These are phyloP conservation scores for Colletotrichum scovillei DNA, from an alignment of 2,329 filamentous ascomycete species.

Conservation along the genomic window DNA sequence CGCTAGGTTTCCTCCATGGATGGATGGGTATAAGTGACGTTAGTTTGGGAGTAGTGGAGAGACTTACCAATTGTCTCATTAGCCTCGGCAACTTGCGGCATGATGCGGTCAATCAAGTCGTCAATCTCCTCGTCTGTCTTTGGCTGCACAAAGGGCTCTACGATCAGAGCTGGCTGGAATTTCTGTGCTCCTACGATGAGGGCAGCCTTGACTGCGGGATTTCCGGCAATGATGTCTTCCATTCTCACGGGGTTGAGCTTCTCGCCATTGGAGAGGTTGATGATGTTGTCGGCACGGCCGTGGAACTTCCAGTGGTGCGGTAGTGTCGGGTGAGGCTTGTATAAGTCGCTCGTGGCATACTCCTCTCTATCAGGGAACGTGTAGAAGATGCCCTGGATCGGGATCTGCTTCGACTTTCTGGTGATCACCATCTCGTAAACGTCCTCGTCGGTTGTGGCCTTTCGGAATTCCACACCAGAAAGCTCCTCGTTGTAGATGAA, in stretches of 20 bases:
- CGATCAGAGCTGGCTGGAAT: constrained; percentile 59
- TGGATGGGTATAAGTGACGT: not conserved
- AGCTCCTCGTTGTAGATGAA: constrained; percentile 47
- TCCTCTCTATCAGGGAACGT: constrained; percentile 49
- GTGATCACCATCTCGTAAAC: constrained; percentile 52
- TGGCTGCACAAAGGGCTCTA: constrained; percentile 54
- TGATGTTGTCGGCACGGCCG: constrained; percentile 52
- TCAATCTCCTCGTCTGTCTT: constrained; percentile 36
- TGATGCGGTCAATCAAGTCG: constrained; percentile 54
- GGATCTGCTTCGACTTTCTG: constrained; percentile 49
- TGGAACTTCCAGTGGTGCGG: constrained; percentile 48
- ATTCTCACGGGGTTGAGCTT: constrained; percentile 60
- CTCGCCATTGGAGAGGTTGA: constrained; percentile 62
- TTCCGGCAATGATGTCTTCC: constrained; percentile 51
- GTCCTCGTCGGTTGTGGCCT: constrained; percentile 40
- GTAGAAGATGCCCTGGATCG: constrained; percentile 53
- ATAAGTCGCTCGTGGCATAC: constrained; percentile 57
- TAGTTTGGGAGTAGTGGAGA: not conserved
- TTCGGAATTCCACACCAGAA: constrained; percentile 54
- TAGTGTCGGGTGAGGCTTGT: constrained; percentile 49
- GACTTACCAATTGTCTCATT: constrained; percentile 46
- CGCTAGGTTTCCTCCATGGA: not conserved
- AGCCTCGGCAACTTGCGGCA: constrained; percentile 54
- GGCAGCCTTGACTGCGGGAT: constrained; percentile 53
- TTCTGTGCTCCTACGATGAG: constrained; percentile 57